A percentile compares a stretch with the other conserved stretches of the same genome.
Evolutionary conservation across 768 basidiomycete species (phyloP).

Genomic region (Chalciporus piperatus): DNA sequence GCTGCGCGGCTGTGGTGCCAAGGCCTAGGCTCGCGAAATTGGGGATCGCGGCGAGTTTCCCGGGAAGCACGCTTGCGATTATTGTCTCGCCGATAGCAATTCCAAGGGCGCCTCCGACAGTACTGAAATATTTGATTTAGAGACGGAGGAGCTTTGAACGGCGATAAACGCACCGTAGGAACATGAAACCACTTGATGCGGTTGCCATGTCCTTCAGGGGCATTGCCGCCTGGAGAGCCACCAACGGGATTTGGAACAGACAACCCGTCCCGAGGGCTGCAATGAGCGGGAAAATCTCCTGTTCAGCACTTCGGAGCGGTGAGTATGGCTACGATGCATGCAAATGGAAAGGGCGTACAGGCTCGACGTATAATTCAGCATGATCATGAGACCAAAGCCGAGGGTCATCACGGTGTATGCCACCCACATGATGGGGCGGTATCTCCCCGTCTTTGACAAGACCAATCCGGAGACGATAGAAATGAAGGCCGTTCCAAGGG

Average conservation of each 20-base stretch:
- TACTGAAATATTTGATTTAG: slow-evolving; percentile 36
- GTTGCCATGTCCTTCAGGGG: slow-evolving; percentile 86
- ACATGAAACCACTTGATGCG: slow-evolving; percentile 65
- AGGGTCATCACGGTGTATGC: slow-evolving; percentile 55
- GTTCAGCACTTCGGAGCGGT: slow-evolving; percentile 45
- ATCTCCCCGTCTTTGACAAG: slow-evolving; percentile 55
- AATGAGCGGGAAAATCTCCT: slow-evolving; percentile 64
- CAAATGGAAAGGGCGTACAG: slow-evolving; percentile 27
- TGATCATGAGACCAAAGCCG: slow-evolving; percentile 72
- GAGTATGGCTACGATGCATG: neutral
- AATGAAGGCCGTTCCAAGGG: slow-evolving; percentile 53
- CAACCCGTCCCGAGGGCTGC: slow-evolving; percentile 64
- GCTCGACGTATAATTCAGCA: slow-evolving; percentile 54
- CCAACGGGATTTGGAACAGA: slow-evolving; percentile 65
- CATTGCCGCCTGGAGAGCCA: slow-evolving; percentile 84
- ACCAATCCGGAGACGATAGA: slow-evolving; percentile 58
- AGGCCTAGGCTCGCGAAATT: slow-evolving; percentile 24
- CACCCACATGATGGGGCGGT: slow-evolving; percentile 62
- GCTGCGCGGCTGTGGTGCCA: slow-evolving; percentile 40
- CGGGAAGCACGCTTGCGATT: slow-evolving; percentile 50
- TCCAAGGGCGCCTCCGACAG: slow-evolving; percentile 74
- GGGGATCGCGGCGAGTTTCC: slow-evolving; percentile 33
- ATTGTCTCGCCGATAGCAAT: slow-evolving; percentile 73
- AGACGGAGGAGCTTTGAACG: neutral
- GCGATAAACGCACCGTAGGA: slow-evolving; percentile 51